phyloP scores from a whole-genome alignment of 2,329 filamentous ascomycete genomes.

The Exophiala dermatitidis region DNA sequence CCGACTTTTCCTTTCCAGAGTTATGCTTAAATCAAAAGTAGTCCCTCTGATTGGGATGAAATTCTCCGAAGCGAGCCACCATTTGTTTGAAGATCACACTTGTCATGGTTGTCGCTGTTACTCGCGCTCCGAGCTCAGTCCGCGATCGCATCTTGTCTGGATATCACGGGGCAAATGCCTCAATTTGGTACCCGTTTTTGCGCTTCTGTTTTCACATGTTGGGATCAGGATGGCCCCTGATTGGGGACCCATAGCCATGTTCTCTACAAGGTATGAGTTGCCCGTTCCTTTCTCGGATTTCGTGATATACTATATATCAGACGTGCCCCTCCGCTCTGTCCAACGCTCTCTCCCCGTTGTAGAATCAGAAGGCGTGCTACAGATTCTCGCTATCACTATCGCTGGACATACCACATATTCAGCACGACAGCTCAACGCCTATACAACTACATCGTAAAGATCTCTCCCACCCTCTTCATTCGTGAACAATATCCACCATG shows the following conservation, averaged over 20 bases:
- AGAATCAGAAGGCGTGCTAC: no score
- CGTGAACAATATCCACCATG: not conserved
- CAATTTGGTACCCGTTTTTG: not conserved
- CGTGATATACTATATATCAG: not conserved
- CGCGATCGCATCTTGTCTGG: not conserved
- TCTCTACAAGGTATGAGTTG: not conserved
- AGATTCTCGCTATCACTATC: not conserved
- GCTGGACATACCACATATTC: not conserved
- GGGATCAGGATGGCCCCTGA: not conserved
- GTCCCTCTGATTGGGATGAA: conserved; percentile 3
- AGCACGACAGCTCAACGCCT: not conserved
- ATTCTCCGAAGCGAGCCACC: not conserved
- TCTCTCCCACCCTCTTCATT: not conserved
- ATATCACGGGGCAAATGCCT: not conserved
- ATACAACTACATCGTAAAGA: not conserved
- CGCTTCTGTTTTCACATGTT: not conserved
- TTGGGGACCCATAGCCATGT: not conserved
- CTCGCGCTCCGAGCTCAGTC: not conserved
- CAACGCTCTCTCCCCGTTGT: no score
- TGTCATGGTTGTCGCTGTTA: not conserved
- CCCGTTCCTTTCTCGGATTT: not conserved
- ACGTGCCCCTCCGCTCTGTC: not conserved
- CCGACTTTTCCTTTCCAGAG: conserved; percentile 7
- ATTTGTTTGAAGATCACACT: not conserved
- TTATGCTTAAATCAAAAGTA: conserved; percentile 13